Conservation (phyloP, 1,284 basidiomycete species). For the Pseudozyma sp. region DNA sequence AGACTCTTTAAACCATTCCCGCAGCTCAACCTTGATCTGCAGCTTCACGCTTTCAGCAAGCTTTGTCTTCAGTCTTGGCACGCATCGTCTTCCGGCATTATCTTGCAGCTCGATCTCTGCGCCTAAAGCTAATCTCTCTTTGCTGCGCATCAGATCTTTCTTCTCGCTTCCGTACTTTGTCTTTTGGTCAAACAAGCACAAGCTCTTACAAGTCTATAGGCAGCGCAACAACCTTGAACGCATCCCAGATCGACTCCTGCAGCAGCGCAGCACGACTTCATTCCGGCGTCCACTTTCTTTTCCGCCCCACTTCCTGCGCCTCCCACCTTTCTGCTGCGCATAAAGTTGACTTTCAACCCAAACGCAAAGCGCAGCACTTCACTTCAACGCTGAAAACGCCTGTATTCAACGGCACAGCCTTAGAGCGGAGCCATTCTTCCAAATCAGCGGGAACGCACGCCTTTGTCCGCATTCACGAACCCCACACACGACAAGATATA, state of each 20-base stretch:
- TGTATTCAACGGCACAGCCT: no score
- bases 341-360: neutral
- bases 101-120: constrained; percentile 7
- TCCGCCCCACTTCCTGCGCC: neutral
- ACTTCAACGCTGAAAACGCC: no score
- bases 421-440: no score
- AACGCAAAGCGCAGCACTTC: no score
- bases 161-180: neutral
- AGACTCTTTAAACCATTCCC: neutral
- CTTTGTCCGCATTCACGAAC: no score
- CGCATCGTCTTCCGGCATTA: neutral
- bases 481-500: no score
- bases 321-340: constrained; percentile 8
- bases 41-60: neutral
- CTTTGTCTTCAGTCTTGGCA: constrained; percentile 7
- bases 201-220: neutral
- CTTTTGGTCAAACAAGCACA: neutral
- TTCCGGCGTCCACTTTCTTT: constrained; percentile 6
- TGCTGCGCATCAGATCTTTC: neutral
- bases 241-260: constrained; percentile 1
- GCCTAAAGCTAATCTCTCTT: neutral
- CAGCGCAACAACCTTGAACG: constrained; percentile 12
- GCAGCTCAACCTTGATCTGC: neutral
- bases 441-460: no score
- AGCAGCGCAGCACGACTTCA: constrained; percentile 30